Evolutionary conservation across 345 rosid species (phyloP), one percentile per base, ranked within the genome.

Genomic region (Citrus unshiu): DNA sequence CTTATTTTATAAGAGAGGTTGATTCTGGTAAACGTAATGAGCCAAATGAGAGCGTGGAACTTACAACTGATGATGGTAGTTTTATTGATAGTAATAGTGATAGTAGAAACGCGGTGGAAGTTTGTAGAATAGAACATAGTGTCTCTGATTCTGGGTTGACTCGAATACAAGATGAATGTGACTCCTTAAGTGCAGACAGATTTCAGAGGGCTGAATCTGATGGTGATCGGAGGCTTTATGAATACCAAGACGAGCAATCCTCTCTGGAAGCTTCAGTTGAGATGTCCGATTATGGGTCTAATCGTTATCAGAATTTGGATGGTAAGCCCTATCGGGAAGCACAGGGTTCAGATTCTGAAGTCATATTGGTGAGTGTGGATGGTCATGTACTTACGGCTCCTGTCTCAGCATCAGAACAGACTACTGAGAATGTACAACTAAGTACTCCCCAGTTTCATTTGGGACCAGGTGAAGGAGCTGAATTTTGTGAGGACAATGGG

Each of bases 371-470:
- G 75, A 95, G 97, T 76, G 88, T 91, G 75, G 97, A 93, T 79
- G 98, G 98, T 34, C 97, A 84, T 81, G 82, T 95, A 76, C 75
- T 95, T 73, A 93, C 91, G 35, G 98, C 98, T 0, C 97, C 98
- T 22, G 86, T 95, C 60, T 87, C 84, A 25, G 89, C 87, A 43
- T 91, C 93, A 10, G 97, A 95, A 74, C 84, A 81, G 84, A 75
- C 86, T 83, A 79, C 89, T 69, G 91, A 87, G 81, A 79, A 86
- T 87, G 81, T 91, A 78, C 88, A 87, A 79, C 79, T 90, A 65
- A 81, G 83, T 69, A 92, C 89, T 37, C 95, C 97, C 79, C 95
- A 87, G 78, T 90, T 93, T 81, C 97, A 91, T 89, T 81, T 95
- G n/a, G 97, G 95, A 19, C 94, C 91, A 4, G 94, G 90, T 43